phyloP scores from a whole-genome alignment of 257 asterid species.

The Knoxia roxburghii region DNA sequence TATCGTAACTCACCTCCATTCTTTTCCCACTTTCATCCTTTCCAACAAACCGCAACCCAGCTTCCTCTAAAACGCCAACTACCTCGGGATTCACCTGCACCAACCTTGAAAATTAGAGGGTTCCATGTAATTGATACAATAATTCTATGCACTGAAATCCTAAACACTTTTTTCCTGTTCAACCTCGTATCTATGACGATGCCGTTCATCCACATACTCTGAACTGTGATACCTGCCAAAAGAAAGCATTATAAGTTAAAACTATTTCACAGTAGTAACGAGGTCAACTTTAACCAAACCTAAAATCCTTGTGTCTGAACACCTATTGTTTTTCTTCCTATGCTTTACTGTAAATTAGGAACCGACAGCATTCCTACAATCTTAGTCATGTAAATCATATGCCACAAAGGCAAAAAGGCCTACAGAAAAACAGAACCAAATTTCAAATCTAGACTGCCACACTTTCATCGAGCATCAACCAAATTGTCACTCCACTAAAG shows the following conservation, averaged over 20 bases:
- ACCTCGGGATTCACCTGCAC: constrained; percentile 85
- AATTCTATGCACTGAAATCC: constrained; percentile 11
- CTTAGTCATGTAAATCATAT: neutral
- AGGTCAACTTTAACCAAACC: neutral
- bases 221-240: constrained; percentile 57
- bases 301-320: neutral
- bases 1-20: constrained; percentile 70
- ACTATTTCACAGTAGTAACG: neutral
- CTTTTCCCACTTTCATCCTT: constrained; percentile 82
- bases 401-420: neutral
- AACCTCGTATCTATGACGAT: constrained; percentile 97
- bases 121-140: constrained; percentile 5
- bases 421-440: neutral
- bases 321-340: neutral
- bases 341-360: neutral
- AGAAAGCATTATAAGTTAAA: constrained; percentile 12
- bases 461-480: neutral
- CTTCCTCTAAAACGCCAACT: constrained; percentile 56
- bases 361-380: neutral
- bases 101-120: constrained; percentile 14
- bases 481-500: neutral
- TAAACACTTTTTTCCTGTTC: constrained; percentile 13
- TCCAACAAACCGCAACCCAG: constrained; percentile 87
- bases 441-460: neutral
- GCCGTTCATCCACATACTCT: constrained; percentile 76